Percentiles rank a stretch among this genome's conserved stretches.
Evolutionary conservation across 2,329 filamentous ascomycete genomes (phyloP).

Genomic region (Aspergillus quadricinctus): DNA sequence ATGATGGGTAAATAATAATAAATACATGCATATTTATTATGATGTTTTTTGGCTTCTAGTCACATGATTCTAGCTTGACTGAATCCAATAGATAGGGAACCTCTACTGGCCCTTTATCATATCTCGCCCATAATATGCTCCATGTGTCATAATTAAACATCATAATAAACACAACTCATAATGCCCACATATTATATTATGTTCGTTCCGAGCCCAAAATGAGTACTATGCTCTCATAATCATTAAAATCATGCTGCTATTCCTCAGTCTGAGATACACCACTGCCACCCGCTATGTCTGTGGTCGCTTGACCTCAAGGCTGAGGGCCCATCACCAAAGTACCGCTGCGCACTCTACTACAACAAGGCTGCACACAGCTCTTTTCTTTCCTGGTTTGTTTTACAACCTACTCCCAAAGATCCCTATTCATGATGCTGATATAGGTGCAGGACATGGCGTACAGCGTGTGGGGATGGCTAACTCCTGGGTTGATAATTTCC

Average conservation of each 20-base stretch:
- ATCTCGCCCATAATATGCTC: background rate
- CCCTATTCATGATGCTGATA: conserved; percentile 8
- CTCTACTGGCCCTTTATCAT: background rate
- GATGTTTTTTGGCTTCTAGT: background rate
- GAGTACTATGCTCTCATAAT: conserved; percentile 5
- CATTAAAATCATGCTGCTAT: background rate
- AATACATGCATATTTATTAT: background rate
- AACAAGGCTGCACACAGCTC: conserved; percentile 37
- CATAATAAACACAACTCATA: conserved; percentile 1
- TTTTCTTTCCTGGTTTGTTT: conserved; percentile 44
- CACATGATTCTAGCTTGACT: conserved; percentile 2
- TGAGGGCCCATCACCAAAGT: conserved; percentile 1
- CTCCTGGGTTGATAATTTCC: conserved; percentile 84
- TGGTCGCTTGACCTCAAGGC: background rate
- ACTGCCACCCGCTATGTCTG: background rate
- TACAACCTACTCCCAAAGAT: background rate
- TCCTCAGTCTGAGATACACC: background rate
- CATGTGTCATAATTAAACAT: background rate
- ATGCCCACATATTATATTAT: conserved; percentile 16
- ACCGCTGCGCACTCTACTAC: conserved; percentile 1
- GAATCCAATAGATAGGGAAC: background rate
- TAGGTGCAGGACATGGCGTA: conserved; percentile 71
- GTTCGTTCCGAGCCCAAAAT: conserved; percentile 13
- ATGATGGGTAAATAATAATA: too few species aligned
- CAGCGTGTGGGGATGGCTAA: conserved; percentile 83